Evolutionary conservation across 345 rosid genomes (phyloP).

Genomic region (Syzygium oleosum): DNA sequence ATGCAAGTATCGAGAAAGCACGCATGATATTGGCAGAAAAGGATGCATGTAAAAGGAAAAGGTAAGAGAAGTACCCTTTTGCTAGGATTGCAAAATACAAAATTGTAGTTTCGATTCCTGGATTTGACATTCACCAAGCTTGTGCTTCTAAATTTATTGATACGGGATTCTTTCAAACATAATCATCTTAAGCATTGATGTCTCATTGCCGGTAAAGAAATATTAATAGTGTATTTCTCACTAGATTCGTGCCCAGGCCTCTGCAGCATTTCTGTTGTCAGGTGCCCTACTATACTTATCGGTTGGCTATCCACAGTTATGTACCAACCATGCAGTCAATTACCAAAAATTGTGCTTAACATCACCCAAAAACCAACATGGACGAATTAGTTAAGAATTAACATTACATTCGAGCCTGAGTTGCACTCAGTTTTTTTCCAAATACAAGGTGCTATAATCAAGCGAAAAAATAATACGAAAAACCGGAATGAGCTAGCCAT

Average conservation of each 20-base stretch:
- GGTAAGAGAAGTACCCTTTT: neutral
- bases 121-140: neutral
- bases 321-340: neutral
- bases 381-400: neutral
- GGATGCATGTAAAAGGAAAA: neutral
- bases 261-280: neutral
- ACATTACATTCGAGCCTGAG: neutral
- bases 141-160: neutral
- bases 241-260: neutral
- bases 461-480: neutral
- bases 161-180: neutral
- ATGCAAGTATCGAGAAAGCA: neutral
- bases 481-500: neutral
- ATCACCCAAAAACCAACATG: neutral
- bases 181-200: neutral
- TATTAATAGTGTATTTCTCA: neutral
- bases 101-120: neutral
- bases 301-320: neutral
- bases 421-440: neutral
- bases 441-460: neutral
- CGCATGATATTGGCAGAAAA: neutral
- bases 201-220: neutral
- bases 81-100: neutral
- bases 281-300: neutral
- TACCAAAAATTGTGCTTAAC: neutral